Base-by-base conservation (phyloP, 306 rosid genomes). In the Sicyos edulis region DNA sequence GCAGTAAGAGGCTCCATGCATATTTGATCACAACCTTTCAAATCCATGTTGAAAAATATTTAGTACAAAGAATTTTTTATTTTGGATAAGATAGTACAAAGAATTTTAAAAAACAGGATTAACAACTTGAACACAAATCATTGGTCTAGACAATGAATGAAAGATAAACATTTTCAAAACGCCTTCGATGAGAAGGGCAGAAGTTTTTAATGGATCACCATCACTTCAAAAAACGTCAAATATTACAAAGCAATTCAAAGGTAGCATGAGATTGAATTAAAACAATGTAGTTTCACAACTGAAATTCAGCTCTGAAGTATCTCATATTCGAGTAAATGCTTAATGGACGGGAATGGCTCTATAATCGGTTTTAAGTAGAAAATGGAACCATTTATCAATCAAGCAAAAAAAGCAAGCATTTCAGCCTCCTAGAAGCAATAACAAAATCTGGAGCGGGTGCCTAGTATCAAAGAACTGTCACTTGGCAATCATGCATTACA, bases 1-100 rank as follows among this genome's bases (percentile, higher is more conserved):
- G 87, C 70, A 58, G 93, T 88, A 56, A 90, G 86, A 4, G 98
- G 98, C 45, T 88, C 96, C 52, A 74, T 72, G 55, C 98, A 92
- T 75, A 76, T 84, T 87, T 88, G 96, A 78, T 76, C 89, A 79
- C 98, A 92, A 64, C 83, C 96, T 88, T 91, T 80, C 72, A 77
- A 61, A 69, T 76, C 11, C 80, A 76, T 45, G 47, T 24, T 15
- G 13, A 42, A 64, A 69, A 57, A 79, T 65, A 80, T 64, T 69
- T 63, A 47, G 45, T 26, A 26, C 51, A 16, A 82, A 26, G 29
- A 26, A 26, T 26, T 26, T 26, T 26, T n/a, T n/a, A n/a, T n/a
- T n/a, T n/a, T n/a, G n/a, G n/a, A n/a, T n/a, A n/a, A n/a, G n/a
- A n/a, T 63, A 47, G 45, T 26, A 26, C 51, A 16, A 82, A 26